Conservation (phyloP, 768 basidiomycete genomes). For the Suillus clintonianus region DNA sequence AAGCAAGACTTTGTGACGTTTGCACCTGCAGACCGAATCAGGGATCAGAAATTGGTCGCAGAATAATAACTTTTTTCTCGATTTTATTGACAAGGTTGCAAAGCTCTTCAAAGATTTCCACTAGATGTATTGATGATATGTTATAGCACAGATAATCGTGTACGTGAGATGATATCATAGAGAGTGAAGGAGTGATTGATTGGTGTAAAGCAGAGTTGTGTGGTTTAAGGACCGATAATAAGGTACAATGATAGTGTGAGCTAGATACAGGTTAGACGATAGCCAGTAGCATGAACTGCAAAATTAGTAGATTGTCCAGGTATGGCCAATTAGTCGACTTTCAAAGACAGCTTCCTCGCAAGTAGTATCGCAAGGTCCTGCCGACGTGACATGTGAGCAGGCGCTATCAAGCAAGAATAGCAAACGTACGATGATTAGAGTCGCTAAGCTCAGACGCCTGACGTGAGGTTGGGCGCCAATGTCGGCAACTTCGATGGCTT, state of each 20-base stretch:
- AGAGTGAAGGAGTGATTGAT: not conserved
- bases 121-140: not conserved
- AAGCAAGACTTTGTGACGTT: no score
- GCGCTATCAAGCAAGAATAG: not conserved
- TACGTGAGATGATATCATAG: not conserved
- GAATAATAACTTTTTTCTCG: no score
- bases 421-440: conserved; percentile 4
- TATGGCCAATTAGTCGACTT: not conserved
- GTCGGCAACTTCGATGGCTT: not conserved
- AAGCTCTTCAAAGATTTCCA: not conserved
- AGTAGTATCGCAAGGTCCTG: not conserved
- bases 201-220: not conserved
- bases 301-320: not conserved
- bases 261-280: not conserved
- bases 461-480: not conserved
- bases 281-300: not conserved
- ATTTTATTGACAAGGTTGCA: not conserved
- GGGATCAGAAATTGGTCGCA: no score
- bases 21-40: no score
- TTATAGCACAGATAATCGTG: not conserved
- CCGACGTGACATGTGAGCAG: not conserved
- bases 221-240: not conserved
- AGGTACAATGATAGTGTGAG: not conserved
- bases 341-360: not conserved
- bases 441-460: not conserved